Evolutionary conservation across 257 asterid species (phyloP), one percentile per base, ranked within the genome.

Genomic region (Primulina tabacum): DNA sequence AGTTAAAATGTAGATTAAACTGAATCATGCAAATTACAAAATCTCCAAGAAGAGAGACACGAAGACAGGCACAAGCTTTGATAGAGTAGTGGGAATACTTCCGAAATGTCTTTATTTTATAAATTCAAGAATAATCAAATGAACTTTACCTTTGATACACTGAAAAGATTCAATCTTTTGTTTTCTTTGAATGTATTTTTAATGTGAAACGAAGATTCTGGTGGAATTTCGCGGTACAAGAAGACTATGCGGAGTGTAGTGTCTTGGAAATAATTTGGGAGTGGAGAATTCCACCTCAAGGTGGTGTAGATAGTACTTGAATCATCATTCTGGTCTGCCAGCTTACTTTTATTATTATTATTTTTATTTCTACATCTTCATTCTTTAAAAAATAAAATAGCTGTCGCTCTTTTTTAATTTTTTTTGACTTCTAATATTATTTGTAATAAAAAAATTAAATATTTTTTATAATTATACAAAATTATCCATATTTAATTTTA

Each of bases 31-130:
- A 50, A 50, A 16, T 5, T 43, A 21, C 75, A 26, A 64, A 64
- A 69, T 64, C 34, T 32, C 32, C 79, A 16, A 76, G 62, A 34
- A 55, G 33, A 63, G 57, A 65, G 55, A 64, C 34, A 58, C 70
- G 5, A 40, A 55, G 64, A 55, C 16, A 4, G 1, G 1, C 8
- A 37, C 35, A 30, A 12, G 34, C 21, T 62, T 18, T 58, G 29
- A 38, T 37, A 50, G 56, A 50, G 56, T 5, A 5, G 56, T 16
- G 8, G 56, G 20, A 50, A 4, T 3, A 50, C 17, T 14, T 50
- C 56, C 56, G 56, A 5, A 50, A 50, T 16, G 56, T 50, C 58
- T 6, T 18, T 14, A 18, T 57, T 65, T 52, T 37, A 65, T 56
- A 11, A 57, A 58, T 77, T 73, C 47, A 60, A 68, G 72, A 58